Conservation (phyloP, 805 yeast species). For the Saccharomycopsis sp. region DNA sequence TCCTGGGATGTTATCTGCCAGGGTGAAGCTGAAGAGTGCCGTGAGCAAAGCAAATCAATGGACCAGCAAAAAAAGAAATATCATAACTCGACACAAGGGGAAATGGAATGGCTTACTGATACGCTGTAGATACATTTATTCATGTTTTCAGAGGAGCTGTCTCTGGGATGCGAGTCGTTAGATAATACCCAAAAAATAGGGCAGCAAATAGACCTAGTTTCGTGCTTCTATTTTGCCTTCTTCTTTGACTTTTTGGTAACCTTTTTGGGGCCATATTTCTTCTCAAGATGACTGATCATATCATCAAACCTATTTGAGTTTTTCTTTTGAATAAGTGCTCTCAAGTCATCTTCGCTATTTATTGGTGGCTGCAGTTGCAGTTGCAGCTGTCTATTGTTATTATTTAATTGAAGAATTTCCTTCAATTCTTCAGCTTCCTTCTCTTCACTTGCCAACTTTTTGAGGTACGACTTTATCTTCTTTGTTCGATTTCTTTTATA, state of each 20-base stretch:
- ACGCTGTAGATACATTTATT: neutral
- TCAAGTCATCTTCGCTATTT: constrained; percentile 37
- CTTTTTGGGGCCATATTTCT: constrained; percentile 38
- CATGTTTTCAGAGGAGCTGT: neutral
- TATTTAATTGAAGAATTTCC: constrained; percentile 31
- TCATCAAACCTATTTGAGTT: constrained; percentile 38
- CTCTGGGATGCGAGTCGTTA: neutral
- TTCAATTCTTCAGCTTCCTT: constrained; percentile 50
- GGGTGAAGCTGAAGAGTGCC: neutral
- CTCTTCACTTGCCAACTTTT: constrained; percentile 55
- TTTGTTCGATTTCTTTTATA: constrained; percentile 45
- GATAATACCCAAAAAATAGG: no score
- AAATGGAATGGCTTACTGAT: no score
- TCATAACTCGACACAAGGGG: no score
- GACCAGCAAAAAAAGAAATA: no score
- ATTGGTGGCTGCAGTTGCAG: no score
- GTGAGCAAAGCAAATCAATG: neutral
- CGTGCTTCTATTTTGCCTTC: constrained; percentile 26
- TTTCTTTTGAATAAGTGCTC: constrained; percentile 42
- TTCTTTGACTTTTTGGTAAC: constrained; percentile 21
- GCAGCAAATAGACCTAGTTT: no score
- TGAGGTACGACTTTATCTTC: constrained; percentile 41
- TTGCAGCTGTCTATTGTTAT: constrained; percentile 24
- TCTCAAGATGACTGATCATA: constrained; percentile 41
- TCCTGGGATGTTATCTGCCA: neutral